Evolutionary conservation across 768 basidiomycete species (phyloP).

Genomic region (Mycena pura): DNA sequence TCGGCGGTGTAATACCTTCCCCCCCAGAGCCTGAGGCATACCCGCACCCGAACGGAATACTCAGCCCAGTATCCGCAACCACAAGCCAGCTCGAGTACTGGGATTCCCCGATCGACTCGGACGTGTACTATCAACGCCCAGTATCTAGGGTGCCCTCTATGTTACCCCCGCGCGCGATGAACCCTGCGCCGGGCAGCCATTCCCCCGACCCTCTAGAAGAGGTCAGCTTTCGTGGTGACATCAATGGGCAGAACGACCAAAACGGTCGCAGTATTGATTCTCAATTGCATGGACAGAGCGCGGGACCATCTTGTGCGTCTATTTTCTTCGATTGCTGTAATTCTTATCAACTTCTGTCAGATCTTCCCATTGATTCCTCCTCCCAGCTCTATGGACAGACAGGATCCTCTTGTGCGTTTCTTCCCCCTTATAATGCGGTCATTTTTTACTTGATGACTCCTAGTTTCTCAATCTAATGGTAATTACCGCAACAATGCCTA

Average conservation of each 20-base stretch:
- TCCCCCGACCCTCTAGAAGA: conserved; percentile 2
- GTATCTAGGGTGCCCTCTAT: conserved; percentile 1
- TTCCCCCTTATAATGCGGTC: no score
- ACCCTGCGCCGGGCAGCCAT: background rate
- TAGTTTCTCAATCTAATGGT: background rate
- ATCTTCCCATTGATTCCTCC: no score
- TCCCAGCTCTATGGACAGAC: no score
- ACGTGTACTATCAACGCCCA: conserved; percentile 6
- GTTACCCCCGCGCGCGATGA: conserved; percentile 1
- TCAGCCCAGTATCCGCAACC: conserved; percentile 11
- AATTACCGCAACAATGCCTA: background rate
- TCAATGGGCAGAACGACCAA: no score
- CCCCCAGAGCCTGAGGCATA: background rate
- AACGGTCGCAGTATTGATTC: background rate
- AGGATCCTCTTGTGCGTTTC: no score
- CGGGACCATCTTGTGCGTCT: conserved; percentile 1
- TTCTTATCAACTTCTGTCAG: background rate
- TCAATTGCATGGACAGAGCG: conserved; percentile 3
- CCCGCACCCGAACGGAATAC: conserved; percentile 11
- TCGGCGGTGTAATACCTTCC: background rate
- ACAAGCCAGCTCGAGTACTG: conserved; percentile 24
- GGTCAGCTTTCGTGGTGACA: background rate
- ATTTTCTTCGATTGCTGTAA: background rate
- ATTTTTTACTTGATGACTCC: no score
- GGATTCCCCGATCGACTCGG: conserved; percentile 25